A percentile compares a stretch with the other conserved stretches of the same genome.
These are phyloP conservation scores for Tetracladium marchalianum DNA, from an alignment of 495 filamentous ascomycete genomes.

Conservation along the genomic window DNA sequence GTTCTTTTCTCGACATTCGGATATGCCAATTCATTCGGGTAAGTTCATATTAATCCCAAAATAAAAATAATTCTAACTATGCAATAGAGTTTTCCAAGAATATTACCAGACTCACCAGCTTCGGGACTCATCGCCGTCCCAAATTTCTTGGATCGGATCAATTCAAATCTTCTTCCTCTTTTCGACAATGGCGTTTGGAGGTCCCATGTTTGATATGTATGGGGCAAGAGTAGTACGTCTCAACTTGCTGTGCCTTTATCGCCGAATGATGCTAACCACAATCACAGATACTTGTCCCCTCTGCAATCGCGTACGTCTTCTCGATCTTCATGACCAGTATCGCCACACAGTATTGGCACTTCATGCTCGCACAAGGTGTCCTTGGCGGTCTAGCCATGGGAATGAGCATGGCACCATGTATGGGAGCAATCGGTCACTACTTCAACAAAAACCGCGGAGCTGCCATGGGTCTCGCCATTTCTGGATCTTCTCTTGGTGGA, in stretches of 20 bases:
- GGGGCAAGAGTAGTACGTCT: slow-evolving; percentile 7
- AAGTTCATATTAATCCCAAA: not conserved
- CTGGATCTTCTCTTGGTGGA: slow-evolving; percentile 58
- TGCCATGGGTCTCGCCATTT: slow-evolving; percentile 57
- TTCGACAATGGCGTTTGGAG: slow-evolving; percentile 8
- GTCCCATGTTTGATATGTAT: slow-evolving; percentile 17
- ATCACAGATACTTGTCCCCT: not conserved
- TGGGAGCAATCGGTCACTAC: slow-evolving; percentile 62
- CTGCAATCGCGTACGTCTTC: slow-evolving; percentile 38
- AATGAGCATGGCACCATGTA: slow-evolving; percentile 56
- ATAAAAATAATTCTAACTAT: not conserved
- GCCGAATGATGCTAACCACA: no score
- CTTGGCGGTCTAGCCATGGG: slow-evolving; percentile 65
- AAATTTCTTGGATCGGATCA: slow-evolving; percentile 70
- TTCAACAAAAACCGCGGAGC: slow-evolving; percentile 55
- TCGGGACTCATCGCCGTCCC: slow-evolving; percentile 40
- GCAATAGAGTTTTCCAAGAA: slow-evolving; percentile 47
- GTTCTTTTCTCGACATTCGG: slow-evolving; percentile 16
- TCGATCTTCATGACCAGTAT: slow-evolving; percentile 63
- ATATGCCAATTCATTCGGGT: slow-evolving; percentile 55
- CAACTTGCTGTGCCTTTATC: no score
- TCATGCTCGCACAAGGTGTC: slow-evolving; percentile 68
- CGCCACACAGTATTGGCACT: slow-evolving; percentile 57
- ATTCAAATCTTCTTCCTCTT: slow-evolving; percentile 36
- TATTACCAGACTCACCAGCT: slow-evolving; percentile 49